Percentiles rank a stretch among this genome's conserved stretches.
Conservation (phyloP, 148 eudicot species). For the Rhododendron kiyosumense region DNA sequence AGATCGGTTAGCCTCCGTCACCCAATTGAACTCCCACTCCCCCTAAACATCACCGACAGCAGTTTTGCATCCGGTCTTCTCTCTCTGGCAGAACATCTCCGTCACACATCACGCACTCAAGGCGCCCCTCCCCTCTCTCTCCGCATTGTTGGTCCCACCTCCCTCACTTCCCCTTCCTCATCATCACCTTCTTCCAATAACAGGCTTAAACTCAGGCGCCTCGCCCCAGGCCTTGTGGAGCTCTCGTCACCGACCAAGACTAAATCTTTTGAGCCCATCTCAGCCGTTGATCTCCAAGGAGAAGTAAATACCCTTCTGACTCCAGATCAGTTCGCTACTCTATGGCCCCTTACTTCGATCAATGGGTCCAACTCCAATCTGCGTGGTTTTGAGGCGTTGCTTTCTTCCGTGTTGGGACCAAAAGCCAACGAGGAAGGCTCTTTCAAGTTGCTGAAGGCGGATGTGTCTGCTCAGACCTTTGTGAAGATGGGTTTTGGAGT, state of each 20-base stretch:
- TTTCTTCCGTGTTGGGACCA: conserved; percentile 67
- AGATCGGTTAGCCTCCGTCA: conserved; percentile 90
- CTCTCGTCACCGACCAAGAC: conserved; percentile 52
- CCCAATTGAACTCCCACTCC: conserved; percentile 85
- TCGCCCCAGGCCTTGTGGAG: conserved; percentile 93
- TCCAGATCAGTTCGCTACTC: conserved; percentile 58
- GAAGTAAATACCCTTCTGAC: conserved; percentile 68
- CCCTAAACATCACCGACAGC: conserved; percentile 50
- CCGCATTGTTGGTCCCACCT: conserved; percentile 87
- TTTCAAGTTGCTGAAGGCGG: conserved; percentile 78
- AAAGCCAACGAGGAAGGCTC: conserved; percentile 70
- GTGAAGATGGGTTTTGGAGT: conserved; percentile 76
- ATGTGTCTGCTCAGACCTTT: conserved; percentile 77
- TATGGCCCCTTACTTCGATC: conserved; percentile 78
- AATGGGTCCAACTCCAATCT: conserved; percentile 71
- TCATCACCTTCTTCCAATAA: conserved; percentile 56
- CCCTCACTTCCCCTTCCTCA: conserved; percentile 69
- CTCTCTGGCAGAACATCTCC: conserved; percentile 67
- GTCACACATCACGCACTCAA: conserved; percentile 42
- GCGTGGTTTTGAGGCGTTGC: conserved; percentile 65
- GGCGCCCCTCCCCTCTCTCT: conserved; percentile 64
- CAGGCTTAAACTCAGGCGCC: conserved; percentile 79
- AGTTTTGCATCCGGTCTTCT: conserved; percentile 74
- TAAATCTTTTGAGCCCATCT: conserved; percentile 23
- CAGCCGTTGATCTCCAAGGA: conserved; percentile 58